Conservation (phyloP, 2,329 filamentous ascomycete species). For the Orbilia oligospora region DNA sequence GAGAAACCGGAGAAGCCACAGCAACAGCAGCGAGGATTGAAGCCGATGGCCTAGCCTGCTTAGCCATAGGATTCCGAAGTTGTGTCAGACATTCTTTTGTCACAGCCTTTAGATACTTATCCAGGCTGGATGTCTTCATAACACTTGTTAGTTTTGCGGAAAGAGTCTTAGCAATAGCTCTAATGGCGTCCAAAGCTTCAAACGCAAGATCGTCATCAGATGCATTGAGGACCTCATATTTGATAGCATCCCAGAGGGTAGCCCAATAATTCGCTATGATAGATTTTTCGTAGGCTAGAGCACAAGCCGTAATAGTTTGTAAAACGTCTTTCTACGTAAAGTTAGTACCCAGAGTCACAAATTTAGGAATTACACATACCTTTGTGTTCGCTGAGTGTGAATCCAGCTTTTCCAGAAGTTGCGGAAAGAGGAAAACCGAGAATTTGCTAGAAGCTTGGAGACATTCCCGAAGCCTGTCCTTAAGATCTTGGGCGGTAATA, state of each 20-base stretch:
- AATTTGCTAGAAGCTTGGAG: constrained; percentile 75
- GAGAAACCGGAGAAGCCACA: constrained; percentile 72
- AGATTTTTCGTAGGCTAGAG: constrained; percentile 73
- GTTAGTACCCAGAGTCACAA: constrained; percentile 25
- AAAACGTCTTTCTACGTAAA: constrained; percentile 74
- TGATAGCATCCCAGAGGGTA: constrained; percentile 78
- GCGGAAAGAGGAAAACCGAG: constrained; percentile 78
- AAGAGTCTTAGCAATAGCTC: constrained; percentile 72
- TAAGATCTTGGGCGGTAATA: constrained; percentile 78
- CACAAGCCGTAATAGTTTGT: constrained; percentile 74
- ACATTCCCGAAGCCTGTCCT: constrained; percentile 75
- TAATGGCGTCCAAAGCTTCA: constrained; percentile 73
- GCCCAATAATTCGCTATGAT: constrained; percentile 76
- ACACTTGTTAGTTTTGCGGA: constrained; percentile 68
- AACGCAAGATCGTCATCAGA: constrained; percentile 76
- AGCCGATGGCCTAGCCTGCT: constrained; percentile 77
- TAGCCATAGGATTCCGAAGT: constrained; percentile 77
- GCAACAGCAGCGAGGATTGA: constrained; percentile 74
- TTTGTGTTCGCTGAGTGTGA: constrained; percentile 79
- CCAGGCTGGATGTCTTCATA: constrained; percentile 69
- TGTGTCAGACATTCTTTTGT: constrained; percentile 79
- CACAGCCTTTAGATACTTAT: constrained; percentile 74
- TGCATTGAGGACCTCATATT: constrained; percentile 78
- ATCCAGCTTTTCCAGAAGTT: constrained; percentile 78
- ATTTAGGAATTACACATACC: constrained; percentile 65